These are phyloP conservation scores for Colletotrichum lupini DNA, from an alignment of 2,329 filamentous ascomycete genomes.

Conservation along the genomic window DNA sequence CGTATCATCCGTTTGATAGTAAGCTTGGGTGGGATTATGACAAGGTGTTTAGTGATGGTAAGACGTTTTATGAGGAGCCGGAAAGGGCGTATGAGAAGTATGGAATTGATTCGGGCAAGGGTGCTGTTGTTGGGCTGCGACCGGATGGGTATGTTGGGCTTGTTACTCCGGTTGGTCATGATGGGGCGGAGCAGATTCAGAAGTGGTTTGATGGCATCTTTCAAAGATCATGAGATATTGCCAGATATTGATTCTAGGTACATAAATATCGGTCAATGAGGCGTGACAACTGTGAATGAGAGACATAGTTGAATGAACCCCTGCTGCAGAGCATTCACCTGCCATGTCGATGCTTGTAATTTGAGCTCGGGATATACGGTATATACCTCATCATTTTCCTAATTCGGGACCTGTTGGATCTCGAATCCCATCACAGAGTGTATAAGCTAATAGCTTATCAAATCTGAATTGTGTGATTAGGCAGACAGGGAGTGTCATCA, in stretches of 20 bases:
- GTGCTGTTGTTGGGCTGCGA: constrained; percentile 23
- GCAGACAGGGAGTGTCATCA: no score
- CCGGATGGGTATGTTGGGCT: constrained; percentile 32
- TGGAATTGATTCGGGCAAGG: constrained; percentile 58
- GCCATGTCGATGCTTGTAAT: no score
- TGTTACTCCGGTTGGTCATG: constrained; percentile 3
- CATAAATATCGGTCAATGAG: neutral
- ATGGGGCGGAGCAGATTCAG: constrained; percentile 10
- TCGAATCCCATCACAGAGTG: no score
- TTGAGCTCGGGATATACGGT: no score
- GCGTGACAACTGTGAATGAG: neutral
- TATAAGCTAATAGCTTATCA: no score
- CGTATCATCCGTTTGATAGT: constrained; percentile 35
- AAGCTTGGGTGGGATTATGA: constrained; percentile 65
- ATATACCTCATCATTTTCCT: no score
- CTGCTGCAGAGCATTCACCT: no score
- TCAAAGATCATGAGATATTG: neutral
- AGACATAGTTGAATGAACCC: no score
- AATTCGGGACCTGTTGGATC: no score
- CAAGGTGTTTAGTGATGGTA: constrained; percentile 66
- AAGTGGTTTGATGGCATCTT: constrained; percentile 28
- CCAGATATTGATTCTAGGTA: neutral
- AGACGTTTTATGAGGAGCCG: constrained; percentile 63
- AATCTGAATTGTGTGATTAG: no score
- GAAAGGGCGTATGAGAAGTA: constrained; percentile 65